phyloP scores from a whole-genome alignment of 208 protist species.

The Leishmania aethiopica region DNA sequence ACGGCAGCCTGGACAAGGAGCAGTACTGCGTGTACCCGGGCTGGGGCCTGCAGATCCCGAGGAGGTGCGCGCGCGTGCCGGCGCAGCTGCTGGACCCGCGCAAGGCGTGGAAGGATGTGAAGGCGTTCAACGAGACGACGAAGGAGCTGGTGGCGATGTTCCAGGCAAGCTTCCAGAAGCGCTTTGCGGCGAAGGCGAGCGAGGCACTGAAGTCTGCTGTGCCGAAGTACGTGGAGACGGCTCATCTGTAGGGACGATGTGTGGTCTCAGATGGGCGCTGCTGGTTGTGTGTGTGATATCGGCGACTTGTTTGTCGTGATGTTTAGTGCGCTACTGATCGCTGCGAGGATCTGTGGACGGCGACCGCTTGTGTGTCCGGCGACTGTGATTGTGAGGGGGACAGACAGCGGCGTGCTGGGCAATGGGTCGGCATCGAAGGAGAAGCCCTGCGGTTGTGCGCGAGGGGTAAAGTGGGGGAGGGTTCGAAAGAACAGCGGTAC shows the following conservation, averaged over 20 bases:
- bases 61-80: conserved; percentile 70
- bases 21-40: conserved; percentile 73
- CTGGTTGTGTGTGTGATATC: too few relatives aligned
- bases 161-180: conserved; percentile 91
- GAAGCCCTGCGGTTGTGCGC: background rate
- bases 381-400: too few relatives aligned
- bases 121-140: conserved; percentile 75
- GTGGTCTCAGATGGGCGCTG: too few relatives aligned
- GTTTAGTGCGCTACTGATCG: background rate
- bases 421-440: too few relatives aligned
- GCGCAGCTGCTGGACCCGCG: conserved; percentile 88
- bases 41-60: conserved; percentile 93
- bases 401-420: background rate
- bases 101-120: conserved; percentile 91
- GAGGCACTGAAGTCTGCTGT: conserved; percentile 82
- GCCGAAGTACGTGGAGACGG: conserved; percentile 67
- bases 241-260: conserved; percentile 29
- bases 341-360: background rate
- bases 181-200: conserved; percentile 85
- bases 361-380: background rate
- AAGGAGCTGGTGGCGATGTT: conserved; percentile 93
- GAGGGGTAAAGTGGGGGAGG: background rate
- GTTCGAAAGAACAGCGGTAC: background rate
- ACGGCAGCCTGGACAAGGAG: conserved; percentile 85
- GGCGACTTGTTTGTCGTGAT: background rate